A percentile compares a stretch with the other conserved stretches of the same genome.
phyloP scores from a whole-genome alignment of 306 rosid genomes.

The Vigna reflexopilosa region DNA sequence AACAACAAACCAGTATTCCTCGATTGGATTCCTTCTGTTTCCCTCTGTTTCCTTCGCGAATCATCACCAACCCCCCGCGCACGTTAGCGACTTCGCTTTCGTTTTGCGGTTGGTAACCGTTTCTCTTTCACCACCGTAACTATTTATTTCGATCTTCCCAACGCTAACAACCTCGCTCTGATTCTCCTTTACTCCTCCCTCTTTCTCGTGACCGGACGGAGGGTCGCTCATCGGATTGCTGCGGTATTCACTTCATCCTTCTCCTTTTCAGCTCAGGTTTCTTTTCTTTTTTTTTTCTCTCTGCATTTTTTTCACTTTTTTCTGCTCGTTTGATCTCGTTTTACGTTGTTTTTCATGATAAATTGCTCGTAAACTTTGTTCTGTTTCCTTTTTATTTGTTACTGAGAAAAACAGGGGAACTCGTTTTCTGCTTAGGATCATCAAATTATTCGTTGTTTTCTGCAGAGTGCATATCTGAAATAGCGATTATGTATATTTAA shows the following conservation, averaged over 20 bases:
- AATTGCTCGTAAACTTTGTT: not conserved
- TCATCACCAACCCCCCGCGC: constrained; percentile 40
- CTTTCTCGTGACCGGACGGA: not conserved
- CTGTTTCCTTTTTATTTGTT: not conserved
- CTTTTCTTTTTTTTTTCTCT: not conserved
- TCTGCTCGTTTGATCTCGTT: constrained; percentile 2
- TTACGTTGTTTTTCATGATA: not conserved
- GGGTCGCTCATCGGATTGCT: constrained; percentile 19
- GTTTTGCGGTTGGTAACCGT: constrained; percentile 1
- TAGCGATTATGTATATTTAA: not conserved
- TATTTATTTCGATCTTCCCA: not conserved
- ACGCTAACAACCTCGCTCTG: not conserved
- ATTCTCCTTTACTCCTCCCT: not conserved
- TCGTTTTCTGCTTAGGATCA: constrained; percentile 15
- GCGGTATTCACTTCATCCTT: not conserved
- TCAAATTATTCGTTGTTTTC: not conserved
- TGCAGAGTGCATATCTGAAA: constrained; percentile 9
- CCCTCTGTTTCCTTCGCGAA: constrained; percentile 31
- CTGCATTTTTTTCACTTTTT: not conserved
- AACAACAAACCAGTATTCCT: not conserved
- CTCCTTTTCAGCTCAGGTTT: not conserved
- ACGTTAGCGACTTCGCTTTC: constrained; percentile 34
- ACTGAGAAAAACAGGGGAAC: constrained; percentile 12
- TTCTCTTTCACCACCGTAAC: not conserved
- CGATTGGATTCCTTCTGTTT: constrained; percentile 7